Evolutionary conservation across 495 filamentous ascomycete species (phyloP), one percentile per base, ranked within the genome.

Genomic region (Lasiosphaeriaceae sp.): DNA sequence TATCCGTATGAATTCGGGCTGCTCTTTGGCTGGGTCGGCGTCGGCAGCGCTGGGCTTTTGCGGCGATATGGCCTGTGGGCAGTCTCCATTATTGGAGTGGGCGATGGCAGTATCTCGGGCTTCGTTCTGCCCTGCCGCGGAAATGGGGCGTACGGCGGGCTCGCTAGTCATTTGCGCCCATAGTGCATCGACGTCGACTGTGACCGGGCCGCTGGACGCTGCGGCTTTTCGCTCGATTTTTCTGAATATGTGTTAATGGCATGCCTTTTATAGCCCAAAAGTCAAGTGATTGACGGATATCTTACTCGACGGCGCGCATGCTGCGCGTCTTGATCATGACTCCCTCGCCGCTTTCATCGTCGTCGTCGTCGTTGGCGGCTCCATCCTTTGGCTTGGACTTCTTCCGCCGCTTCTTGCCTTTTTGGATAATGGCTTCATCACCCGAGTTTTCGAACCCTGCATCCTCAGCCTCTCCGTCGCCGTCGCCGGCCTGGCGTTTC

Each of bases 141-240:
- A 47, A 14, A 48, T 14, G 14, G 31, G 22, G 8, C 14, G 51
- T 11, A 39, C 31, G 9, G 41, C 45, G 1, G 71, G 57, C 24
- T 59, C 68, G 51, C 80, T 73, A 21, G 82, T 86, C 89, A 98
- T 90, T 62, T 83, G 80, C 26, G 80, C 81, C 94, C 94, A 98
- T 16, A 97, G 64, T 11, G 84, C 84, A 57, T 97, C 87, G n/a
- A 98, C 89, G 66, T 98, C 89, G 47, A 94, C 74, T 11, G 92
- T 96, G 9, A 87, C 86, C 2, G 84, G 87, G 5, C 85, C 85
- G 43, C 78, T 83, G 52, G 73, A 78, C 7, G 82, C 77, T 31
- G 85, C 71, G n/a, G 80, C 70, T 73, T 83, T 86, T 47, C 79
- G 82, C 64, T 89, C 83, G 69, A 82, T 78, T 59, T 84, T 81